Conservation (phyloP, 2,329 filamentous ascomycete genomes). For the Aspergillus jensenii region DNA sequence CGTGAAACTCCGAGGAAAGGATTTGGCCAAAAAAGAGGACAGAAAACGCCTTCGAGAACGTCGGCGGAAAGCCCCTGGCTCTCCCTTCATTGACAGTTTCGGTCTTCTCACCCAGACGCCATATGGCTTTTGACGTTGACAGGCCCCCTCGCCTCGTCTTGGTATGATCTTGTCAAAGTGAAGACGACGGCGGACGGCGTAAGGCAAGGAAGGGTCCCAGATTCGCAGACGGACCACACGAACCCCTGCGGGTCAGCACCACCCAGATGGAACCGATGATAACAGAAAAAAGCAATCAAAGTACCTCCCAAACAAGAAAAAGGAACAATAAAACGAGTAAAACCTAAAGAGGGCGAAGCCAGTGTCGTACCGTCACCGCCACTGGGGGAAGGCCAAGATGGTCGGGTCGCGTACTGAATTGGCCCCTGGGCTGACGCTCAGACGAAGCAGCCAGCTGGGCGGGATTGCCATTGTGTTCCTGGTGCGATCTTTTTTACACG, state of each 20-base stretch:
- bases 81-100: neutral
- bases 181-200: neutral
- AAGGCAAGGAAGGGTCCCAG: slow-evolving; percentile 4
- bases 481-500: neutral
- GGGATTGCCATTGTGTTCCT: slow-evolving; percentile 1
- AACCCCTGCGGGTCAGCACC: slow-evolving; percentile 6
- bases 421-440: slow-evolving; percentile 6
- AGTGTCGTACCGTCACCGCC: slow-evolving; percentile 15
- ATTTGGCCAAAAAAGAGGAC: neutral
- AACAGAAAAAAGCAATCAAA: slow-evolving; percentile 4
- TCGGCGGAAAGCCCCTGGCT: neutral
- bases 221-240: neutral
- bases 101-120: no score
- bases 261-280: slow-evolving; percentile 1
- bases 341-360: slow-evolving; percentile 3
- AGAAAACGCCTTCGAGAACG: neutral
- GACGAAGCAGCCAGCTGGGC: neutral
- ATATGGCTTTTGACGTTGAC: neutral
- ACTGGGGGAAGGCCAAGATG: neutral
- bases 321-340: slow-evolving; percentile 1
- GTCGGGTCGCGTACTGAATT: slow-evolving; percentile 5
- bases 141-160: neutral
- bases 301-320: slow-evolving; percentile 4
- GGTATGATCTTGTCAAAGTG: neutral
- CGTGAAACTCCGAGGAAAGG: neutral